Conservation (phyloP, 371 early-diverging fungal species). For the Entomophthora muscae region DNA sequence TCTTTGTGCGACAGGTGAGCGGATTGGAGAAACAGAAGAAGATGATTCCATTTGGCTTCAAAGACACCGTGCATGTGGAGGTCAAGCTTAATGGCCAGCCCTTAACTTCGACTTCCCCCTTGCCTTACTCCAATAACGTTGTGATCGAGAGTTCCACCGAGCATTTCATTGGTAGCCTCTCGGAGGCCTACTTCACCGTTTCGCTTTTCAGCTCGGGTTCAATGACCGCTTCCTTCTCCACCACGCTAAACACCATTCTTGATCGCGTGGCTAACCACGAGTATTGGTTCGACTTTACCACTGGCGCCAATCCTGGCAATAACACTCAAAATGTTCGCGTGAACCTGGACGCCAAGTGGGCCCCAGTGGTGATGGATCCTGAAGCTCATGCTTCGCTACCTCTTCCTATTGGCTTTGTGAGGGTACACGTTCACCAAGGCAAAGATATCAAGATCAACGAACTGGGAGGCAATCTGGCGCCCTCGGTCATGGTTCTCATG, state of each 20-base stretch:
- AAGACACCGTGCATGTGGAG: background rate
- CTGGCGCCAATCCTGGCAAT: background rate
- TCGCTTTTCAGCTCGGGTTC: background rate
- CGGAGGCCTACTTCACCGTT: background rate
- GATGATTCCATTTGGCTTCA: background rate
- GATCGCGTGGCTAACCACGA: background rate
- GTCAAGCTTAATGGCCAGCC: background rate
- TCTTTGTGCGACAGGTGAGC: background rate
- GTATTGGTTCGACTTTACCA: background rate
- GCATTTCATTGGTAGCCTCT: background rate
- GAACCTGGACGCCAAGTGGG: conserved; percentile 4
- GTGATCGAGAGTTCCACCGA: conserved; percentile 1
- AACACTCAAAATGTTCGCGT: background rate
- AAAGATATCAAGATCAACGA: conserved; percentile 18
- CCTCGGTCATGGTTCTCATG: conserved; percentile 31
- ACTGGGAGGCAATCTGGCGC: conserved; percentile 51
- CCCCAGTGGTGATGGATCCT: background rate
- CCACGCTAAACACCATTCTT: background rate
- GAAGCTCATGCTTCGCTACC: background rate
- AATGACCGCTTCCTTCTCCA: background rate
- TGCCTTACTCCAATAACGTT: background rate
- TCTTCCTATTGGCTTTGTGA: conserved; percentile 2
- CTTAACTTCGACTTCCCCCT: background rate
- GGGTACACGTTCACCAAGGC: background rate
- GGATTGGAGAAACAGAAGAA: conserved; percentile 20